These are phyloP conservation scores for Hyaloscypha finlandica DNA, from an alignment of 495 filamentous ascomycete genomes.

Conservation along the genomic window DNA sequence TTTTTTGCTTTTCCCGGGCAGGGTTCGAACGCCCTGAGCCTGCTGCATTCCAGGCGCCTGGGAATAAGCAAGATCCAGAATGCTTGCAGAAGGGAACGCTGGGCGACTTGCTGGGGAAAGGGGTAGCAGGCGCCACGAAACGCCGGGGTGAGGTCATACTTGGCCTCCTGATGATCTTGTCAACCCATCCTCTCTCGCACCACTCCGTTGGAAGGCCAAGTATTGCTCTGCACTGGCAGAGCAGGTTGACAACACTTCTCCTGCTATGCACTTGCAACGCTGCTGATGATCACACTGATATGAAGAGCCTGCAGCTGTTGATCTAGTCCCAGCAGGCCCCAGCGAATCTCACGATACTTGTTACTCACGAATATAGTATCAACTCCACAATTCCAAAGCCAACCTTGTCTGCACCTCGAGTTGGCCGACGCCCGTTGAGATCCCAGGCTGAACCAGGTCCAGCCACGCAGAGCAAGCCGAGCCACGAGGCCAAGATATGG, in stretches of 20 bases:
- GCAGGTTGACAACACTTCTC: background rate
- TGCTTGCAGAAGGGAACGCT: background rate
- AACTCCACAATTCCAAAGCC: conserved; percentile 4
- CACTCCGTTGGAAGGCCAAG: background rate
- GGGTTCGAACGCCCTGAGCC: conserved; percentile 6
- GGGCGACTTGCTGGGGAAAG: conserved; percentile 8
- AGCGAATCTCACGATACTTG: conserved; percentile 27
- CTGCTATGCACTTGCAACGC: conserved; percentile 13
- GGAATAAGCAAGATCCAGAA: conserved; percentile 9
- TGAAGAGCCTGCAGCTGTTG: conserved; percentile 1
- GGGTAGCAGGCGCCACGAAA: conserved; percentile 4
- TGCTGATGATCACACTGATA: conserved; percentile 18
- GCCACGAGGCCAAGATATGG: conserved; percentile 28
- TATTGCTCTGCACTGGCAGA: background rate
- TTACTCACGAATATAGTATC: conserved; percentile 23
- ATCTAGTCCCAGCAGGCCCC: background rate
- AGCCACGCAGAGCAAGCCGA: conserved; percentile 23
- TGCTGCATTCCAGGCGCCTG: conserved; percentile 11
- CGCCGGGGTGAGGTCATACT: conserved; percentile 8
- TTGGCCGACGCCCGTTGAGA: conserved; percentile 30
- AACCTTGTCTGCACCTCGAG: background rate
- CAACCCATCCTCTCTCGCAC: background rate
- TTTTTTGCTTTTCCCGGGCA: conserved; percentile 12
- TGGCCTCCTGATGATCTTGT: background rate
- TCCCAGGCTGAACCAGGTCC: background rate